phyloP scores from a whole-genome alignment of 768 basidiomycete species.

The Suillus paluster region DNA sequence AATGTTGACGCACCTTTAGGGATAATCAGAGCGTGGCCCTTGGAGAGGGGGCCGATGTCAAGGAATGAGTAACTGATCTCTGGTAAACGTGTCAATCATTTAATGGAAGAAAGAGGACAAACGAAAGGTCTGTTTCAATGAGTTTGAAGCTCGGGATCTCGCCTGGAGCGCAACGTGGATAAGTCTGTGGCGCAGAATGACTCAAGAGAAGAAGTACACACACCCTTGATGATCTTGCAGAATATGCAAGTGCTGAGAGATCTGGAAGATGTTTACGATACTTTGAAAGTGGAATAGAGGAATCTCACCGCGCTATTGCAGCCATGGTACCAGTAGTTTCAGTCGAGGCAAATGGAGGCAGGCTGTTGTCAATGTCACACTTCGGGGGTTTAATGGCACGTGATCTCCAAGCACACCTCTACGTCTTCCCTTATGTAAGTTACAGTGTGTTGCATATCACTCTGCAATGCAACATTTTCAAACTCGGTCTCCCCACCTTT shows the following conservation, averaged over 20 bases:
- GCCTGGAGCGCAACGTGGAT: slow-evolving; percentile 47
- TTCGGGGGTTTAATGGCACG: too few species aligned
- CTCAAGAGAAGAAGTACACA: slow-evolving; percentile 10
- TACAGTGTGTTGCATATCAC: too few species aligned
- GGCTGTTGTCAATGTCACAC: too few species aligned
- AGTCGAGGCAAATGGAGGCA: slow-evolving; percentile 10
- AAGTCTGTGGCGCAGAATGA: not conserved
- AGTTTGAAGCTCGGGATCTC: slow-evolving; percentile 91
- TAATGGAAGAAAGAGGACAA: slow-evolving; percentile 30
- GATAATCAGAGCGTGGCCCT: slow-evolving; percentile 89
- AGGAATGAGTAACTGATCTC: slow-evolving; percentile 78
- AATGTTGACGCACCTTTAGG: slow-evolving; percentile 73
- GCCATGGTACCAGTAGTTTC: not conserved
- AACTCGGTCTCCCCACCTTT: too few species aligned
- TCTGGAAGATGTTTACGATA: slow-evolving; percentile 35
- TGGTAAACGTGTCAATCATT: not conserved
- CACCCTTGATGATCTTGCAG: slow-evolving; percentile 94
- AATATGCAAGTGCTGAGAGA: slow-evolving; percentile 77
- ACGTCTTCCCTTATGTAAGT: too few species aligned
- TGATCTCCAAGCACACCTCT: too few species aligned
- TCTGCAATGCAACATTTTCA: too few species aligned
- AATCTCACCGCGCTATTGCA: not conserved
- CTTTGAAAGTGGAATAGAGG: not conserved
- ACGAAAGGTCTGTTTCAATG: slow-evolving; percentile 75
- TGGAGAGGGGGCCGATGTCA: slow-evolving; percentile 89